Evolutionary conservation across 192 early-diverging fungal species (phyloP).

Genomic region (Coemansia sp.): DNA sequence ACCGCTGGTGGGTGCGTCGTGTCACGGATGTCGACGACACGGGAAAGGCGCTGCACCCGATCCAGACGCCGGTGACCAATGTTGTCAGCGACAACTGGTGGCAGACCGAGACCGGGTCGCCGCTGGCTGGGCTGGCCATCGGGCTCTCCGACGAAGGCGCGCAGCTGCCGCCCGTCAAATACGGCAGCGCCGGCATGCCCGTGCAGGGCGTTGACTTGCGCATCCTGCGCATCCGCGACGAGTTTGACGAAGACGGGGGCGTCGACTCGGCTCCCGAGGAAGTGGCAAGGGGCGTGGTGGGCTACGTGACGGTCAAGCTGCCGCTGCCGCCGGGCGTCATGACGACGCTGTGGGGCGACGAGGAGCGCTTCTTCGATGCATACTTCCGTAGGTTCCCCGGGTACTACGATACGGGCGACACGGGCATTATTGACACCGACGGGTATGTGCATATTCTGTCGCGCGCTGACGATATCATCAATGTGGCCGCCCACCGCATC

Average conservation of each 20-base stretch:
- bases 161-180: constrained; percentile 44
- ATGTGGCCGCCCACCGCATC: constrained; percentile 66
- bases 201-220: constrained; percentile 75
- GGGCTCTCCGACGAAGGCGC: constrained; percentile 49
- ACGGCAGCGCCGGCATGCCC: constrained; percentile 74
- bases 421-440: constrained; percentile 72
- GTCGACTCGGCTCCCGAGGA: constrained; percentile 36
- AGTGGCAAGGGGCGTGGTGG: constrained; percentile 59
- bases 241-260: constrained; percentile 39
- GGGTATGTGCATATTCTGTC: constrained; percentile 72
- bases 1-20: constrained; percentile 54
- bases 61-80: constrained; percentile 21
- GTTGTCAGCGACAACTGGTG: constrained; percentile 85
- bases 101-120: constrained; percentile 85
- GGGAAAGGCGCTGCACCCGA: constrained; percentile 8
- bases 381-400: constrained; percentile 80
- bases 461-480: constrained; percentile 76
- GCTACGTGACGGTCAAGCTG: constrained; percentile 73
- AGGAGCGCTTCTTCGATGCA: constrained; percentile 63
- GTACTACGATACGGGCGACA: constrained; percentile 80
- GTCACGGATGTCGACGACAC: constrained; percentile 23
- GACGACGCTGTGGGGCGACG: constrained; percentile 78
- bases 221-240: constrained; percentile 57
- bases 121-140: constrained; percentile 70
- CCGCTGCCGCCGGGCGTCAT: constrained; percentile 79